A percentile compares a stretch with the other conserved stretches of the same genome.
These are phyloP conservation scores for Acer negundo DNA, from an alignment of 345 rosid genomes.

Conservation along the genomic window DNA sequence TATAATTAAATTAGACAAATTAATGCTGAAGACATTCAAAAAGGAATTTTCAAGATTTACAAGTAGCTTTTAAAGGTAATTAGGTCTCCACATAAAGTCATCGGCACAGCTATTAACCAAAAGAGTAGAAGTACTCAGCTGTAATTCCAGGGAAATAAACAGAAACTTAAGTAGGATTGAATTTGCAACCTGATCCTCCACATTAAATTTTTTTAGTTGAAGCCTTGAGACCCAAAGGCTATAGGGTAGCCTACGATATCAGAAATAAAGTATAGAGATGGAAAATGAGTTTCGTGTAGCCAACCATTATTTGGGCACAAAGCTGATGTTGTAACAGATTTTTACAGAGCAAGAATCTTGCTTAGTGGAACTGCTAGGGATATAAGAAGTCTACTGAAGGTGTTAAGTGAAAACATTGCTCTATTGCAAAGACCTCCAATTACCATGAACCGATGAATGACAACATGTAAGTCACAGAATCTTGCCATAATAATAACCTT, in stretches of 20 bases:
- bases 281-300: background rate
- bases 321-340: background rate
- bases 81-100: background rate
- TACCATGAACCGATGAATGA: background rate
- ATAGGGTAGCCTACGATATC: background rate
- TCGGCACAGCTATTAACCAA: background rate
- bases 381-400: background rate
- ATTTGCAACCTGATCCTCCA: background rate
- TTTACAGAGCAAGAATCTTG: background rate
- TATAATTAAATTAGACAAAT: background rate
- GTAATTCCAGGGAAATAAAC: too few species aligned
- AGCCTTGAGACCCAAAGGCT: background rate
- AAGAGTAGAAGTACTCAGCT: background rate
- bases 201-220: background rate
- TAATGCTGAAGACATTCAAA: too few species aligned
- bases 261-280: background rate
- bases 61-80: conserved; percentile 9
- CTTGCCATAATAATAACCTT: background rate
- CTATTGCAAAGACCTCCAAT: background rate
- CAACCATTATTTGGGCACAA: background rate
- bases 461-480: background rate
- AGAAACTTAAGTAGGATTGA: background rate
- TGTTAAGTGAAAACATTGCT: background rate
- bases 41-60: background rate
- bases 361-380: background rate